Base-by-base conservation (phyloP, 306 rosid genomes). In the Argentina anserina region DNA sequence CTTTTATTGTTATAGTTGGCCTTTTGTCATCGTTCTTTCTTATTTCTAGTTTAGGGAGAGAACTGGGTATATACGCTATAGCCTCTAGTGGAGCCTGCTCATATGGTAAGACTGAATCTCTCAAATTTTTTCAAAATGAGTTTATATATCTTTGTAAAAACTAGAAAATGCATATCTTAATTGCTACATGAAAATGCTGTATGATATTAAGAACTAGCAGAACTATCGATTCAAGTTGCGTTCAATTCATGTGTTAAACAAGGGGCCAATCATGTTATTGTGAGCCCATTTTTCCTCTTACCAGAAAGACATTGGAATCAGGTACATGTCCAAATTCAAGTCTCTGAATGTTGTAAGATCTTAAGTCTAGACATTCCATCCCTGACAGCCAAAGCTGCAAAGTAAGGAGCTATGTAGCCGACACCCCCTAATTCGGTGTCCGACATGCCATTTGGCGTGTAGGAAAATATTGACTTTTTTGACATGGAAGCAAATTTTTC, bases 261-360 rank as follows among this genome's bases (percentile, higher is more conserved):
- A 81, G 96, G 99, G 31, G 96, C 97, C 45, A 21, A 45, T 55
- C 90, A 90, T 5, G 61, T 91, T 43, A 78, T 94, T 47, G 71
- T 94, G 20, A 88, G 95, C 82, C 97, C 99, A 0, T 94, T 94
- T 82, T 94, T 94, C 75, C 95, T 94, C 70, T 82, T 85, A 63
- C 99, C 99, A 5, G 96, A 97, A 53, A 86, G 95, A 72, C 99
- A 91, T 62, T 94, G 99, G 99, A 81, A 77, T 78, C 87, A 89
- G 97, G 97, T 91, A 78, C 25, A 7, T 49, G 23, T 23, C 20
- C 11, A 3, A 15, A 8, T 40, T 2, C 43, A 40, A 40, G 6
- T 45, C 28, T 73, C 6, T 23, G 59, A 42, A 41, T 76, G 59
- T 26, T 52, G 0, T 0, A 20, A 49, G 60, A 42, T 21, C 1